Evolutionary conservation across 2,329 filamentous ascomycete genomes (phyloP).

Genomic region (Colletotrichum sp.): DNA sequence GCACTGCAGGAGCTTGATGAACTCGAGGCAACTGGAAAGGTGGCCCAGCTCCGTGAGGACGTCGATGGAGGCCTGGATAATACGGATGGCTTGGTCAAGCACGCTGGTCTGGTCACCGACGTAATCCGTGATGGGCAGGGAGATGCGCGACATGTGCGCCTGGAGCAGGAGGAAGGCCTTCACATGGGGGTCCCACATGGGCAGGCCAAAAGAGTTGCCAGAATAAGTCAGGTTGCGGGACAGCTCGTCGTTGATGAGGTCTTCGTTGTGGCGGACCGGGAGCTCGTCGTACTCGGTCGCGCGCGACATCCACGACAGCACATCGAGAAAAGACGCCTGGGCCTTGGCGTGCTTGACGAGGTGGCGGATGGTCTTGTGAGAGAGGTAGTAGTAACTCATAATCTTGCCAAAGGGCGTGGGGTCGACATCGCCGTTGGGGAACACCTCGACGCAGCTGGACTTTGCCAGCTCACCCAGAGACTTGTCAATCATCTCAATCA

Average conservation of each 20-base stretch:
- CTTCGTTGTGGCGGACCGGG: slow-evolving; percentile 96
- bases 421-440: slow-evolving; percentile 88
- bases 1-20: slow-evolving; percentile 87
- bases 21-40: slow-evolving; percentile 76
- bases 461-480: slow-evolving; percentile 82
- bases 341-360: slow-evolving; percentile 79
- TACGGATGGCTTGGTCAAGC: slow-evolving; percentile 94
- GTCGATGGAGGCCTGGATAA: slow-evolving; percentile 94
- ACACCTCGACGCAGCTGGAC: slow-evolving; percentile 83
- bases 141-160: slow-evolving; percentile 91
- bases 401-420: slow-evolving; percentile 94
- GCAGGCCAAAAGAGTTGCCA: slow-evolving; percentile 68
- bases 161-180: slow-evolving; percentile 95
- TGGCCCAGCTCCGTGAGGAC: slow-evolving; percentile 90
- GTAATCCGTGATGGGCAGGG: slow-evolving; percentile 94
- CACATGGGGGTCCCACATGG: slow-evolving; percentile 98
- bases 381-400: slow-evolving; percentile 99
- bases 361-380: slow-evolving; percentile 91
- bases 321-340: slow-evolving; percentile 79
- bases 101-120: slow-evolving; percentile 92
- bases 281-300: slow-evolving; percentile 98
- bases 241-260: slow-evolving; percentile 92
- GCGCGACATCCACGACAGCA: slow-evolving; percentile 88
- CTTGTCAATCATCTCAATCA: slow-evolving; percentile 89
- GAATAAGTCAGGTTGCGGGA: slow-evolving; percentile 77